Evolutionary conservation across 2,329 filamentous ascomycete genomes (phyloP), one percentile per base, ranked within the genome.

Genomic region (Myotisia sp.): DNA sequence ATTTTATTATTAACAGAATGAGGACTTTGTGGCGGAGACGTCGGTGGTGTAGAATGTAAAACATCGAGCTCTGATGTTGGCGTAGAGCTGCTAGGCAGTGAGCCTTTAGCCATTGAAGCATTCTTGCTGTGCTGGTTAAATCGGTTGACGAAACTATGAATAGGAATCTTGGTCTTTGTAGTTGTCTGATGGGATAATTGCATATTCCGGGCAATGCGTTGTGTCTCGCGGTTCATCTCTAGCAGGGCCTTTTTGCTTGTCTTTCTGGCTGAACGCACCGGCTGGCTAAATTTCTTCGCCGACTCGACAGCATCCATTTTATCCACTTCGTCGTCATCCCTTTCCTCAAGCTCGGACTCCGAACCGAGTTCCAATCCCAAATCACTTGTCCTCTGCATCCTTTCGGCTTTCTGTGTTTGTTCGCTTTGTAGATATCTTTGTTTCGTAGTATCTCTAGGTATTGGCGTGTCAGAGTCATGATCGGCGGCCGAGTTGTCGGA

Each of bases 181-280:
- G 78, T 83, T 16, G 83, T 80, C 52, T 93, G 77, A 55, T 95
- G 86, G 1, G 81, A 74, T 31, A 98, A 69, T 55, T 95, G 87
- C 72, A 93, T 81, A 51, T 80, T 92, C 44, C 90, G 72, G 45
- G 74, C 78, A 61, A 98, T 73, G 19, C 90, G 75, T 60, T 98
- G 90, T 1, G 87, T 94, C 58, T 98, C 90, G 38, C 84, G 74
- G 47, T 80, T 79, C 79, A 98, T 94, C 46, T 95, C 87, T 52
- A 94, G 83, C 26, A 94, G 55, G 0, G 90, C 90, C 59, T 85
- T 94, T 62, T 87, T 95, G 62, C 86, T 87, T 0, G 90, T 86
- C 53, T 90, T 92, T 8, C 90, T 73, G 2, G 54, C 44, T 6
- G 84, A 77, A 3, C 78, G 74, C 17, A 70, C 65, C 24, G 70